Conservation (phyloP, 2,329 filamentous ascomycete genomes). For the Alternaria tenuissima region DNA sequence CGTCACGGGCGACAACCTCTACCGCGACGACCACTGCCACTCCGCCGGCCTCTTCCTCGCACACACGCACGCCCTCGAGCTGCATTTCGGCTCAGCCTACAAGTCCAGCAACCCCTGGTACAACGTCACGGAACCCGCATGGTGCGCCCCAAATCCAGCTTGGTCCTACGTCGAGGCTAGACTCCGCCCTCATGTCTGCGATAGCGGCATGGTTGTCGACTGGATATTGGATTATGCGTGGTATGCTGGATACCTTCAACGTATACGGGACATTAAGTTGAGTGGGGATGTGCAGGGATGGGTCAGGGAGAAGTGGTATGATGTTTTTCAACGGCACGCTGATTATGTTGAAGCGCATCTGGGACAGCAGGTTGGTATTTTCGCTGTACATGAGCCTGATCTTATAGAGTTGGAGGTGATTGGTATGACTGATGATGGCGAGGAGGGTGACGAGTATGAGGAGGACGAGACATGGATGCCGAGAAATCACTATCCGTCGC, state of each 20-base stretch:
- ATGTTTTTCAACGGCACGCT: constrained; percentile 8
- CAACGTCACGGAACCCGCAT: neutral
- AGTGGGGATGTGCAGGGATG: constrained; percentile 23
- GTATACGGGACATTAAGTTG: neutral
- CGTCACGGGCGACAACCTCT: neutral
- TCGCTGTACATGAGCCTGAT: constrained; percentile 1
- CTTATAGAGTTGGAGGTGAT: neutral
- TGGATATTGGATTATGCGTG: constrained; percentile 1
- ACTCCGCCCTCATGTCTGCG: neutral
- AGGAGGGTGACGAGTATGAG: neutral
- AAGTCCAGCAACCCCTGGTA: constrained; percentile 18
- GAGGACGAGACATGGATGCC: neutral
- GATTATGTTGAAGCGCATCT: neutral
- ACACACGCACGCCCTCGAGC: constrained; percentile 9
- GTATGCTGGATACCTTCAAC: neutral
- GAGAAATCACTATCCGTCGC: neutral
- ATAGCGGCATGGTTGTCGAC: neutral
- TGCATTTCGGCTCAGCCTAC: constrained; percentile 14
- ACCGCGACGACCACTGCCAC: neutral
- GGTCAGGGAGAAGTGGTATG: constrained; percentile 28
- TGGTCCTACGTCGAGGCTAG: neutral
- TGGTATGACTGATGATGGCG: neutral
- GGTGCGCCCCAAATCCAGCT: neutral
- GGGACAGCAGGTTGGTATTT: neutral
- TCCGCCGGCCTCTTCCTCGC: constrained; percentile 14